Conservation (phyloP, 139 green algal species). For the Yamagishiella unicocca region DNA sequence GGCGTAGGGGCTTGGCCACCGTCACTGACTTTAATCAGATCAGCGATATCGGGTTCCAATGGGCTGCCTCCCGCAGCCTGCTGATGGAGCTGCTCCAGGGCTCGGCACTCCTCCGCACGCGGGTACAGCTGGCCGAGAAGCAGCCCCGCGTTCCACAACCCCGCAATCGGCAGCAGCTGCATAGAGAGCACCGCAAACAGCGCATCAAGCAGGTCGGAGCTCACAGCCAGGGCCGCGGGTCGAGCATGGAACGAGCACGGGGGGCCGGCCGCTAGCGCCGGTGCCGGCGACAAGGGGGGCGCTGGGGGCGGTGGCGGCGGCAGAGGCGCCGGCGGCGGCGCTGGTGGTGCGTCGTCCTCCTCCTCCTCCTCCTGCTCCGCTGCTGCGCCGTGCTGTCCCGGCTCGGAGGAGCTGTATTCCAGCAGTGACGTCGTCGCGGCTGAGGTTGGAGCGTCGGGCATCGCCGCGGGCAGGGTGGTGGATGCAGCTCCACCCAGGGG, state of each 20-base stretch:
- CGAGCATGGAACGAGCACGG: background rate
- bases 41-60: background rate
- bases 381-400: background rate
- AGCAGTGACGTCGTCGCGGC: background rate
- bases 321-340: background rate
- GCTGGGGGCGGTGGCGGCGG: background rate
- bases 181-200: slow-evolving; percentile 65
- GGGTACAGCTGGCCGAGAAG: slow-evolving; percentile 73
- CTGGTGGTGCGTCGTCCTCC: background rate
- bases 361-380: background rate
- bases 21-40: background rate
- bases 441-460: background rate
- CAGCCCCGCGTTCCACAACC: slow-evolving; percentile 64
- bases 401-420: background rate
- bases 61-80: background rate
- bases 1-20: too few species aligned
- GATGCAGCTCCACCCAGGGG: background rate
- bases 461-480: background rate
- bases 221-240: background rate
- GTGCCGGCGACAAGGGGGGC: background rate
- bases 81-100: slow-evolving; percentile 6
- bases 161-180: slow-evolving; percentile 64
- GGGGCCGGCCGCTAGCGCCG: background rate
- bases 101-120: slow-evolving; percentile 14
- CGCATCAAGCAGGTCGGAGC: slow-evolving; percentile 54